Conservation (phyloP, 1,284 basidiomycete species). For the Malassezia yamatoensis region DNA sequence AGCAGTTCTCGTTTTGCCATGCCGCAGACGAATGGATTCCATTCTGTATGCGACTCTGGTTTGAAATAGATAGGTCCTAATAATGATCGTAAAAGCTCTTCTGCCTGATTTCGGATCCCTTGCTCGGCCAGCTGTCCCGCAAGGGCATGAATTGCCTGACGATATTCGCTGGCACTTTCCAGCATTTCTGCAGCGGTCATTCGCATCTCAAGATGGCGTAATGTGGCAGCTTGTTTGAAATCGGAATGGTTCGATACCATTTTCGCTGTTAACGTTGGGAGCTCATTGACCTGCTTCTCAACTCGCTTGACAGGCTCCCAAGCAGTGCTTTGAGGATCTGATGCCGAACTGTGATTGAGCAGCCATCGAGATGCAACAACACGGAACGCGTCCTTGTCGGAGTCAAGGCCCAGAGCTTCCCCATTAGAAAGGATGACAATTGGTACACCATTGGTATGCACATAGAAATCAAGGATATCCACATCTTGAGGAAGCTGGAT, state of each 20-base stretch:
- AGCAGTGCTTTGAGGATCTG: conserved; percentile 26
- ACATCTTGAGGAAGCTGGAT: conserved; percentile 26
- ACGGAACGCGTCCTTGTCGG: conserved; percentile 26
- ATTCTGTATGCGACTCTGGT: conserved; percentile 8
- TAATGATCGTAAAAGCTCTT: conserved; percentile 37
- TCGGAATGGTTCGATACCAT: conserved; percentile 14
- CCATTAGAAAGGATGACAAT: conserved; percentile 38
- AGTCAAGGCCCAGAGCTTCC: conserved; percentile 36
- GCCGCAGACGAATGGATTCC: conserved; percentile 20
- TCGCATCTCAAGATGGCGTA: conserved; percentile 42
- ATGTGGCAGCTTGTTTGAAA: conserved; percentile 27
- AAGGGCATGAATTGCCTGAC: conserved; percentile 27
- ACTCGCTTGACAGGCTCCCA: conserved; percentile 33
- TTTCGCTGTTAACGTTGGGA: conserved; percentile 14
- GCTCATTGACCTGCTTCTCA: conserved; percentile 27
- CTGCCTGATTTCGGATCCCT: conserved; percentile 37
- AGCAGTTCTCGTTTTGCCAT: conserved; percentile 20
- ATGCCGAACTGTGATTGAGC: conserved; percentile 33
- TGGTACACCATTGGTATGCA: conserved; percentile 49
- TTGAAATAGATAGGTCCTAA: conserved; percentile 42
- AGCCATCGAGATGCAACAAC: conserved; percentile 34
- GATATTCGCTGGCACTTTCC: conserved; percentile 38
- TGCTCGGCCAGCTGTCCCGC: conserved; percentile 37
- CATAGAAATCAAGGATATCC: conserved; percentile 22
- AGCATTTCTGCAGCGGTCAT: conserved; percentile 37